Evolutionary conservation across 1,139 yeast genomes (phyloP), one percentile per base, ranked within the genome.

Genomic region (Hemisphaericaspora xylofermentans): DNA sequence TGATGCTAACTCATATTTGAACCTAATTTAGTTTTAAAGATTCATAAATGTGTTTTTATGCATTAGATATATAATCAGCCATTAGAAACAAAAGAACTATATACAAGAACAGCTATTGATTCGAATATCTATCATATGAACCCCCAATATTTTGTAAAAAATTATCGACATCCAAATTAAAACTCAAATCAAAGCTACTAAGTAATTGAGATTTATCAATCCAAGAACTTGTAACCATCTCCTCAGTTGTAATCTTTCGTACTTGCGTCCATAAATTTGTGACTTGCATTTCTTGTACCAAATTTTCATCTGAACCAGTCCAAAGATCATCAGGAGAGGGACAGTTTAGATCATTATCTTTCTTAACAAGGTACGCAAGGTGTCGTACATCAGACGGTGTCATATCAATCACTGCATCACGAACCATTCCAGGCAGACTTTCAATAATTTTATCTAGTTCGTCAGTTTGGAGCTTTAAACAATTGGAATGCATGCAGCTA

Each of bases 251-350:
- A 17, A 44, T 40, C 24, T 27, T 33, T 9, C 37, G 37, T 16
- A 44, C 14, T 21, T 41, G 43, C 13, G 27, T 16, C 47, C 47
- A 44, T 13, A 44, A 36, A 29, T 44, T 42, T 14, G 40, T 44
- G 6, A 30, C 32, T 33, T 42, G 45, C 22, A 40, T 31, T 29
- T 44, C 44, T 13, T 40, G 39, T n/a, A 42, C 30, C n/a, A 39
- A 29, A 24, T 44, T 44, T 12, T 36, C 35, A 5, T 44, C 46
- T 4, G 39, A 21, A 9, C 30, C 41, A 9, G 27, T 15, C 21
- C 22, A 14, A 10, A 33, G 21, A n/a, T 28, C 19, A 15, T 22
- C 18, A 12, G 25, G 19, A 2, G 33, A 38, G 15, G 26, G 18
- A 27, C 36, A 21, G 19, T 40, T 35, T 33, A 33, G 34, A 25